Percentiles rank a stretch among this genome's conserved stretches.
Conservation (phyloP, 2,329 filamentous ascomycete species). For the Trichoderma harzianum region DNA sequence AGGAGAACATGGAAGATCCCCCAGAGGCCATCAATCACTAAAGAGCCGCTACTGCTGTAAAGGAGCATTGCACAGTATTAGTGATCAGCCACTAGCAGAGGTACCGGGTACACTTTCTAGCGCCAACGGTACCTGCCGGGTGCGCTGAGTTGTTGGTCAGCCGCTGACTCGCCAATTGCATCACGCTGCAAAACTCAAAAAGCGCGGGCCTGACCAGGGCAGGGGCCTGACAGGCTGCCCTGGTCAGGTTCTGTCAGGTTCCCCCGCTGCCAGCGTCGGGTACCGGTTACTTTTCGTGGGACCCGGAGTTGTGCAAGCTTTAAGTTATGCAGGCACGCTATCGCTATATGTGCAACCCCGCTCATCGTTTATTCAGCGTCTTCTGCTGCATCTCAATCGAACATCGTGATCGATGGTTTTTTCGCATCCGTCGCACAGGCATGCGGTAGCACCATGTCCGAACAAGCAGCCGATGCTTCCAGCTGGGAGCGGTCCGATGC, state of each 20-base stretch:
- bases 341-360: background rate
- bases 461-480: constrained; percentile 9
- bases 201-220: background rate
- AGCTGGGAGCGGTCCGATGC: constrained; percentile 12
- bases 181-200: background rate
- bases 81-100: background rate
- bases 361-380: constrained; percentile 4
- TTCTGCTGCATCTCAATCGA: background rate
- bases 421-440: background rate
- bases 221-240: background rate
- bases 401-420: background rate
- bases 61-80: background rate
- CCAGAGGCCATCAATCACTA: background rate
- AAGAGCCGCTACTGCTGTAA: background rate
- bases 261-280: background rate
- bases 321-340: background rate
- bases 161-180: background rate
- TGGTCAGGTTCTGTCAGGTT: background rate
- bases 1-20: background rate
- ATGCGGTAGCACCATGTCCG: constrained; percentile 15
- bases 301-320: background rate
- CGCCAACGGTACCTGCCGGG: background rate
- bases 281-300: background rate
- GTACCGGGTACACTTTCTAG: background rate
- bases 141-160: background rate